Evolutionary conservation across 75 land plant genomes (phyloP).

Genomic region (Selaginella tamariscina): DNA sequence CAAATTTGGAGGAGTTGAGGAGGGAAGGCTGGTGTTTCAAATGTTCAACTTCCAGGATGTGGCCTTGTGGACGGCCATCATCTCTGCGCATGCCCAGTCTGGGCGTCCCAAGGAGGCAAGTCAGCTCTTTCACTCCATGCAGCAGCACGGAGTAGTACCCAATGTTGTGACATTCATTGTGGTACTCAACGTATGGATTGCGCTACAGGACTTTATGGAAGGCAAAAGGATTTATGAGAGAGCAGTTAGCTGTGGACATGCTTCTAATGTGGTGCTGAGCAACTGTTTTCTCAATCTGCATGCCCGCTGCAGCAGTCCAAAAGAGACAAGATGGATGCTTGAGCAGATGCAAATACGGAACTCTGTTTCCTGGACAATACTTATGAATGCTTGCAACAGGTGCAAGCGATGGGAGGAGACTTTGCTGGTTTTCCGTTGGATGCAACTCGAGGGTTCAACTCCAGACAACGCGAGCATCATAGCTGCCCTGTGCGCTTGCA

Average conservation of each 20-base stretch:
- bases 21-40: neutral
- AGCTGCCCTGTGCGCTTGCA: neutral
- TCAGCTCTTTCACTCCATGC: neutral
- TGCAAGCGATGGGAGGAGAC: neutral
- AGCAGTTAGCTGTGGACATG: neutral
- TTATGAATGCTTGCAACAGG: neutral
- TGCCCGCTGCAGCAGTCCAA: neutral
- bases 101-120: neutral
- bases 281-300: neutral
- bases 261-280: neutral
- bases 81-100: neutral
- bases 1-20: neutral
- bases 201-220: neutral
- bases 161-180: neutral
- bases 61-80: neutral
- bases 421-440: neutral
- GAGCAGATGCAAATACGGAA: neutral
- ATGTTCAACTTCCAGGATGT: neutral
- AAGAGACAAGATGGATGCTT: neutral
- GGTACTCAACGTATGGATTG: neutral
- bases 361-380: neutral
- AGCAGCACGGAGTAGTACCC: neutral
- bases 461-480: neutral
- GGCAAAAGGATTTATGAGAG: neutral
- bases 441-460: neutral